Base-by-base conservation (phyloP, 1,284 basidiomycete species). In the Ganoderma leucocontextum region DNA sequence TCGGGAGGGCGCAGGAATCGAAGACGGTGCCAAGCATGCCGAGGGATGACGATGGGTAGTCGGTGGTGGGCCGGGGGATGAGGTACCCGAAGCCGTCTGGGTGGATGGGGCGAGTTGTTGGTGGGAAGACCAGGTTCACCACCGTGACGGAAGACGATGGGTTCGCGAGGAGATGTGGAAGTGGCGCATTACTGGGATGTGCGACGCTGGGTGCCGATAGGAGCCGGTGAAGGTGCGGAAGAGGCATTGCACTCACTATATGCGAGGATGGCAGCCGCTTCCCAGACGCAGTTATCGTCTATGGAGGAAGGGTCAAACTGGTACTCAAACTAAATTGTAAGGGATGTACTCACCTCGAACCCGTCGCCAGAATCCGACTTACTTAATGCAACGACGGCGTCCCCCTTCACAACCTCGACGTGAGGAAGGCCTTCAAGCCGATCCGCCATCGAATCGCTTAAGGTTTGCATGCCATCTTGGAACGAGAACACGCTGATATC, bases 31-130 rank as follows among this genome's bases (percentile, higher is more conserved):
- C 95, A 0, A 96, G 85, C 41, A 95, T 85, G 8, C 91, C 88
- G 68, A 87, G 74, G 70, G 80, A 74, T 75, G 70, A 76, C 39
- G 75, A 69, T 22, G 78, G 71, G 78, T 89, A 88, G 15, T 79
- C 91, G 39, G 75, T 81, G 66, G 62, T 72, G 0, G 92, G 89
- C 8, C 96, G 91, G 0, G 97, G 96, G 64, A 98, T 87, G 72
- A 99, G 91, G 82, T 97, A 99, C 1, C 97, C 97, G 79, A 99
- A 99, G 0, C 97, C 97, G 15, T 87, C 83, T 0, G 94, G 94
- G 75, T 95, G 92, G 39, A 94, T 84, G 7, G 79, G 79, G 76
- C 77, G 7, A 86, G 84, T 29, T 85, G 82, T 6, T 13, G 71
- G 81, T 77, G 39, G 88, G 84, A 96, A 90, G 77, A 95, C 82